Percentiles rank a stretch among this genome's conserved stretches.
Conservation (phyloP, 371 early-diverging fungal genomes). For the Ordospora pajunii region DNA sequence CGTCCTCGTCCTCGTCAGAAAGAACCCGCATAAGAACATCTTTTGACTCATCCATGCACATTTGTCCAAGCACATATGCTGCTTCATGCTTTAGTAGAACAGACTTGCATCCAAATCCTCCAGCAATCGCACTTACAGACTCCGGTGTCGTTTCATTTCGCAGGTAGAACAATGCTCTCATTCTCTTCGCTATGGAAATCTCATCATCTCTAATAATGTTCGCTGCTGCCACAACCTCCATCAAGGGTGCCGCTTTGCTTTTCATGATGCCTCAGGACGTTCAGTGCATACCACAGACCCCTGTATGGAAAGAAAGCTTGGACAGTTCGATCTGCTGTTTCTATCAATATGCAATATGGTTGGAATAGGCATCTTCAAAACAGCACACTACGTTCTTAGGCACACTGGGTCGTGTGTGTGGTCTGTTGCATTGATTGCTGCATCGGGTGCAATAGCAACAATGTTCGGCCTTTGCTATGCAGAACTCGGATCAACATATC, state of each 20-base stretch:
- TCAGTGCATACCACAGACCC: not conserved
- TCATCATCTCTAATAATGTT: not conserved
- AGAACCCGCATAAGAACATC: slow-evolving; percentile 67
- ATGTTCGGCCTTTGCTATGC: slow-evolving; percentile 40
- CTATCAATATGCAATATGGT: slow-evolving; percentile 21
- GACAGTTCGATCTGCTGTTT: not conserved
- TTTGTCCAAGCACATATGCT: slow-evolving; percentile 95
- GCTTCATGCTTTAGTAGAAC: slow-evolving; percentile 92
- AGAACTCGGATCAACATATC: slow-evolving; percentile 39
- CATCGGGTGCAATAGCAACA: slow-evolving; percentile 9
- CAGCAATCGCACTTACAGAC: slow-evolving; percentile 66
- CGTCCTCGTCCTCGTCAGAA: slow-evolving; percentile 67
- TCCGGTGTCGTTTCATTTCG: slow-evolving; percentile 70
- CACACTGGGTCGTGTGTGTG: not conserved
- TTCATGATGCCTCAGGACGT: not conserved
- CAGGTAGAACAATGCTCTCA: slow-evolving; percentile 79
- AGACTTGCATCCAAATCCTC: slow-evolving; percentile 71
- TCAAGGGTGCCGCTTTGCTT: not conserved
- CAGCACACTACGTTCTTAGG: not conserved
- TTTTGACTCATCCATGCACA: slow-evolving; percentile 70
- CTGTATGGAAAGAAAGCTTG: not conserved
- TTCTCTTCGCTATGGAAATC: slow-evolving; percentile 46
- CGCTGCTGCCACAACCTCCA: slow-evolving; percentile 1
- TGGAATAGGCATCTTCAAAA: slow-evolving; percentile 3
- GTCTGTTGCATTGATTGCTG: not conserved